phyloP scores from a whole-genome alignment of 148 eudicot species.

The Rhododendron williamsianum region DNA sequence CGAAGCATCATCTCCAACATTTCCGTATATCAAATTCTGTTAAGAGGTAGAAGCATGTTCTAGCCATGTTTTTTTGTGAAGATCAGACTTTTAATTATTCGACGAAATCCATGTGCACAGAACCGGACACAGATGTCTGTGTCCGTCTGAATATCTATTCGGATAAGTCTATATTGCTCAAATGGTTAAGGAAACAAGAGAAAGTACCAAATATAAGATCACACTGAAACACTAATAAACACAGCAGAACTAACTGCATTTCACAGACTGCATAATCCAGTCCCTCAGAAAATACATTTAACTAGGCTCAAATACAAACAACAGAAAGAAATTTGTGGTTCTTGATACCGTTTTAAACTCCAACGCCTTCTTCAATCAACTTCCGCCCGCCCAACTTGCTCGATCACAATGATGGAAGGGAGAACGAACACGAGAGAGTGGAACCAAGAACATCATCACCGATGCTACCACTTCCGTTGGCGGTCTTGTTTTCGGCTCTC shows the following conservation, averaged over 20 bases:
- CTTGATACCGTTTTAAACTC: background rate
- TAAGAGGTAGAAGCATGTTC: background rate
- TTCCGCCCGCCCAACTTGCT: background rate
- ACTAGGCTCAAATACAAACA: background rate
- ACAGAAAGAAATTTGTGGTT: background rate
- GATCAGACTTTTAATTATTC: background rate
- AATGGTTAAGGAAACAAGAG: background rate
- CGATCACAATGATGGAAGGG: constrained; percentile 35
- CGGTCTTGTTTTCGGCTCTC: constrained; percentile 27
- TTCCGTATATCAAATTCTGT: background rate
- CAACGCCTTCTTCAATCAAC: background rate
- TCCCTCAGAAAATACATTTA: background rate
- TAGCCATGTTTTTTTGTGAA: background rate
- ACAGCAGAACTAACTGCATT: background rate
- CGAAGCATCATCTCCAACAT: background rate
- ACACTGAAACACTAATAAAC: background rate
- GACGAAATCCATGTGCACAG: background rate
- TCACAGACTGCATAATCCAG: background rate
- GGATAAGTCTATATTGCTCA: background rate
- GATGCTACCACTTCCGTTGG: constrained; percentile 28
- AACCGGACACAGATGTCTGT: background rate
- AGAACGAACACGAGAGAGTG: constrained; percentile 34
- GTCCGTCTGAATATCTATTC: background rate
- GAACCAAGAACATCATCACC: constrained; percentile 43
- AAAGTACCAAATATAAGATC: background rate